These are phyloP conservation scores for Corchorus capsularis DNA, from an alignment of 345 rosid species.

Conservation along the genomic window DNA sequence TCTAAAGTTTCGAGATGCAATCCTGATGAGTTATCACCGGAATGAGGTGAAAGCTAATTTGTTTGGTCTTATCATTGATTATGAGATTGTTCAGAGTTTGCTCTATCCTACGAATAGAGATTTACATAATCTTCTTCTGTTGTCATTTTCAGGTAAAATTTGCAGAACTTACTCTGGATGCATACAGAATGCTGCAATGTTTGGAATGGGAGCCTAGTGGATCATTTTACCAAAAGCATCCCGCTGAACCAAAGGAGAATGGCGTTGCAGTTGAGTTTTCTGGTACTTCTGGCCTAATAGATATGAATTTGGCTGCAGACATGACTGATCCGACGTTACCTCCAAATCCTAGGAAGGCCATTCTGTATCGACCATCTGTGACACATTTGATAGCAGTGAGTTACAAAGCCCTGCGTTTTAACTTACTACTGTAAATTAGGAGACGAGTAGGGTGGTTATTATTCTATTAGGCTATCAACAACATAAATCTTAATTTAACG, in stretches of 20 bases:
- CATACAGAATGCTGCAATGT: slow-evolving; percentile 91
- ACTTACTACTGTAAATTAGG: slow-evolving; percentile 13
- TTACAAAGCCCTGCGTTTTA: slow-evolving; percentile 29
- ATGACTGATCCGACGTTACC: slow-evolving; percentile 74
- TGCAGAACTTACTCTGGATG: slow-evolving; percentile 91
- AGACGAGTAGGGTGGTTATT: slow-evolving; percentile 13
- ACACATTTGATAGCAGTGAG: slow-evolving; percentile 92
- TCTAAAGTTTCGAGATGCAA: slow-evolving; percentile 77
- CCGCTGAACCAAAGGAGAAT: slow-evolving; percentile 66
- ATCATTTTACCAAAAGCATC: slow-evolving; percentile 60
- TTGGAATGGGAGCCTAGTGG: slow-evolving; percentile 97
- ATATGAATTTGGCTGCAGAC: slow-evolving; percentile 71
- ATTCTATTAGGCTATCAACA: background rate
- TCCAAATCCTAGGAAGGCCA: slow-evolving; percentile 86
- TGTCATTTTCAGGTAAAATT: slow-evolving; percentile 72
- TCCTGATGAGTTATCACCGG: slow-evolving; percentile 79
- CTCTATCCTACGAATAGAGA: background rate
- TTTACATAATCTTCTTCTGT: slow-evolving; percentile 16
- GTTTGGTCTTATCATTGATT: slow-evolving; percentile 10
- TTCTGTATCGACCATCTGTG: slow-evolving; percentile 85
- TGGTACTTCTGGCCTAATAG: slow-evolving; percentile 76
- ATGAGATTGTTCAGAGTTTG: slow-evolving; percentile 11
- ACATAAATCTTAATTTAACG: slow-evolving; percentile 7
- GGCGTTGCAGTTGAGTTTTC: slow-evolving; percentile 75
- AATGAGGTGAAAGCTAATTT: slow-evolving; percentile 59